These are phyloP conservation scores for Lanzia echinophila DNA, from an alignment of 2,329 filamentous ascomycete genomes.

Conservation along the genomic window DNA sequence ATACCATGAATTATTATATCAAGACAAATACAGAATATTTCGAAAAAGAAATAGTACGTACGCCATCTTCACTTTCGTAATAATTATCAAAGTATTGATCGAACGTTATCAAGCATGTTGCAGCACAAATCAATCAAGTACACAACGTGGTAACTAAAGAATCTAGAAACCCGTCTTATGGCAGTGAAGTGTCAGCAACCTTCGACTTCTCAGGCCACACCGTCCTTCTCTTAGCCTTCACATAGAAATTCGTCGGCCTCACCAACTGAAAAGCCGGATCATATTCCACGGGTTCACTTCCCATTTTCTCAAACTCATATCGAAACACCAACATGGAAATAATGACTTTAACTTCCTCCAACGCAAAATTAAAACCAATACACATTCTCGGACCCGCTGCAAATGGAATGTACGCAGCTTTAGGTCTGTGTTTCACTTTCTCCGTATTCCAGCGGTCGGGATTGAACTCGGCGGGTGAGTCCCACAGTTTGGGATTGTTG, in stretches of 20 bases:
- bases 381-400: constrained; percentile 33
- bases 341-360: constrained; percentile 35
- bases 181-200: not conserved
- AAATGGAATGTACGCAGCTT: constrained; percentile 32
- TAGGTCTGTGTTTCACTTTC: constrained; percentile 13
- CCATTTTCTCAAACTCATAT: constrained; percentile 32
- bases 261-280: constrained; percentile 37
- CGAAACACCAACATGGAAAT: constrained; percentile 33
- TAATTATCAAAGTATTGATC: too few relatives aligned
- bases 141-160: too few relatives aligned
- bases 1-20: too few relatives aligned
- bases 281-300: constrained; percentile 32
- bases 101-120: too few relatives aligned
- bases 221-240: constrained; percentile 18
- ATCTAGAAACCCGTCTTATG: too few relatives aligned
- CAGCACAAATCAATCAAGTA: too few relatives aligned
- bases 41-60: too few relatives aligned
- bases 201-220: constrained; percentile 16
- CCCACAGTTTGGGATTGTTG: constrained; percentile 19
- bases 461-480: constrained; percentile 15
- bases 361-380: constrained; percentile 37
- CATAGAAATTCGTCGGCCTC: constrained; percentile 34
- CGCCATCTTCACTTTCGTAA: too few relatives aligned
- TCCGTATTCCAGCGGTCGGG: constrained; percentile 21
- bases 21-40: too few relatives aligned